These are phyloP conservation scores for Cryptococcus sp. DNA, from an alignment of 1,284 basidiomycete genomes.

Conservation along the genomic window DNA sequence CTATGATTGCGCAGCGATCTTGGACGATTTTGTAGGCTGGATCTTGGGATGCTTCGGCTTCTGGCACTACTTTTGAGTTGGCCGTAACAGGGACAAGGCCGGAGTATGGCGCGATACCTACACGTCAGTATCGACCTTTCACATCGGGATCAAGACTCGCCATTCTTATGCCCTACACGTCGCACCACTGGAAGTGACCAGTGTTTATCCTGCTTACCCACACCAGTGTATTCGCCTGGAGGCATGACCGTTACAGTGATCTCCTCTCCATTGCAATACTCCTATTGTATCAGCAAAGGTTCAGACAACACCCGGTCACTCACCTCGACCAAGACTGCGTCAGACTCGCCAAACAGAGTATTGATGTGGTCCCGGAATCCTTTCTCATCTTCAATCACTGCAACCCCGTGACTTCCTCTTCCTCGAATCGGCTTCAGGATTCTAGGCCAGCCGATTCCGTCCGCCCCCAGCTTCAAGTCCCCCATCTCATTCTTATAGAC, in stretches of 20 bases:
- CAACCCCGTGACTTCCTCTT: conserved; percentile 33
- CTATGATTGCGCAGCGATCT: conserved; percentile 19
- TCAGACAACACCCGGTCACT: background rate
- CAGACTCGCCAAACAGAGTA: conserved; percentile 22
- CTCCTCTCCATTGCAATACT: conserved; percentile 30
- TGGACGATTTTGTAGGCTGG: conserved; percentile 17
- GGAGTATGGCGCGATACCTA: conserved; percentile 34
- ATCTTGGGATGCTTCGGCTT: conserved; percentile 16
- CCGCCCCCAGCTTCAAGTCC: background rate
- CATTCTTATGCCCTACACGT: conserved; percentile 29
- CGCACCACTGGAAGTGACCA: conserved; percentile 32
- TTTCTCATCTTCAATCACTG: conserved; percentile 16
- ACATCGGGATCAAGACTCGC: conserved; percentile 2
- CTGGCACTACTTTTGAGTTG: conserved; percentile 25
- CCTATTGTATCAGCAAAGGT: conserved; percentile 6
- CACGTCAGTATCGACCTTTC: background rate
- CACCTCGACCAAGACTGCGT: conserved; percentile 25
- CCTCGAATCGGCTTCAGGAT: conserved; percentile 33
- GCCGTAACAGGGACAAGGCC: conserved; percentile 29
- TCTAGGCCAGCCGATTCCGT: conserved; percentile 6
- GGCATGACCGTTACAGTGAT: conserved; percentile 38
- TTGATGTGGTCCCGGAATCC: conserved; percentile 2
- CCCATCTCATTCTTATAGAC: conserved; percentile 6
- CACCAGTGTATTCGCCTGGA: conserved; percentile 27
- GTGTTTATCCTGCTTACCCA: conserved; percentile 16